These are phyloP conservation scores for Punica granatum DNA, from an alignment of 345 rosid species.

Conservation along the genomic window DNA sequence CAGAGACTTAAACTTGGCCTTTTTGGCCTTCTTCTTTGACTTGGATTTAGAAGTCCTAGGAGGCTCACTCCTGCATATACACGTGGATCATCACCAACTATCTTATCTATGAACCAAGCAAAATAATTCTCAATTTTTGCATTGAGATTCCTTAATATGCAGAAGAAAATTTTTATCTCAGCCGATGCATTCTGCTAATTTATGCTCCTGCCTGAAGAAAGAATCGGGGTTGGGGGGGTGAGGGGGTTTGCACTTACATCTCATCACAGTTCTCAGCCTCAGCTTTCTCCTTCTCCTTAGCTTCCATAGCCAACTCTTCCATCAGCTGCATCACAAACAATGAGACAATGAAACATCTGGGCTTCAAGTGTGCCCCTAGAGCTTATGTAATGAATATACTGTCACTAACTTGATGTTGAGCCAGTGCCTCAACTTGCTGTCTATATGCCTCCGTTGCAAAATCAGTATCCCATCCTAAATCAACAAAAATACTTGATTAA, in stretches of 20 bases:
- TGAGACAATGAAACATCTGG: slow-evolving; percentile 9
- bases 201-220: no score
- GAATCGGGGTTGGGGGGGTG: no score
- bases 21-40: slow-evolving; percentile 85
- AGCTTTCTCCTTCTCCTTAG: slow-evolving; percentile 68
- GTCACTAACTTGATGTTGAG: slow-evolving; percentile 80
- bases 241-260: slow-evolving; percentile 69
- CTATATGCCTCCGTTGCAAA: slow-evolving; percentile 99
- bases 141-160: neutral
- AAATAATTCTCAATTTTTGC: neutral
- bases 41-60: slow-evolving; percentile 46
- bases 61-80: slow-evolving; percentile 46
- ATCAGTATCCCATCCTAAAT: slow-evolving; percentile 98
- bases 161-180: no score
- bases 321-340: slow-evolving; percentile 49
- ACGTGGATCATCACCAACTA: neutral
- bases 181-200: no score
- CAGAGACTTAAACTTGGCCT: slow-evolving; percentile 85
- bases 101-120: neutral
- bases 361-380: neutral
- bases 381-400: slow-evolving; percentile 4
- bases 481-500: neutral
- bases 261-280: slow-evolving; percentile 39
- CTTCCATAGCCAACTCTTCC: slow-evolving; percentile 94
- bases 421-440: slow-evolving; percentile 89